Percentiles rank a stretch among this genome's conserved stretches.
These are phyloP conservation scores for Rubus parviflorus DNA, from an alignment of 306 rosid species.

Conservation along the genomic window DNA sequence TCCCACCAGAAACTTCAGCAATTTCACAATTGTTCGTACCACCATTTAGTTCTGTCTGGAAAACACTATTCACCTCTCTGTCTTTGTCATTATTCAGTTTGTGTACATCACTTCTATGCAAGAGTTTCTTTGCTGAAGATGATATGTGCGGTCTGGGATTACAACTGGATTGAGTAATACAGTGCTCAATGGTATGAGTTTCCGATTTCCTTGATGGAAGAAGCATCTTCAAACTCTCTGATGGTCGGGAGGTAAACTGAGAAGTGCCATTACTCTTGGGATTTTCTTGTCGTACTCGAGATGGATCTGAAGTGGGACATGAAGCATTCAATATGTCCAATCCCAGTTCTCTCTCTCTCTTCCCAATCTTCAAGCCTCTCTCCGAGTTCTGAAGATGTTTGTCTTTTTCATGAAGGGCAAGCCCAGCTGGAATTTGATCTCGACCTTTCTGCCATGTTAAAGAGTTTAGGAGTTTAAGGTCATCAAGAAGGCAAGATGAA, in stretches of 20 bases:
- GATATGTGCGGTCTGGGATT: slow-evolving; percentile 16
- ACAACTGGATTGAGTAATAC: slow-evolving; percentile 22
- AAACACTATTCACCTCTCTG: slow-evolving; percentile 24
- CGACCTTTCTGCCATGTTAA: slow-evolving; percentile 51
- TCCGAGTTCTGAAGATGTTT: slow-evolving; percentile 29
- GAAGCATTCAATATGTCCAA: slow-evolving; percentile 30
- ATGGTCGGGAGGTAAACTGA: slow-evolving; percentile 27
- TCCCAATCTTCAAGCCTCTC: slow-evolving; percentile 34
- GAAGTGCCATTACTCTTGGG: slow-evolving; percentile 15
- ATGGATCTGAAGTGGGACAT: slow-evolving; percentile 29
- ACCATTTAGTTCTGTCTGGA: slow-evolving; percentile 27
- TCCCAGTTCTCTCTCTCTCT: slow-evolving; percentile 36
- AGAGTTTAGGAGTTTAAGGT: slow-evolving; percentile 57
- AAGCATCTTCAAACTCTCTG: slow-evolving; percentile 28
- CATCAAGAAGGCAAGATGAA: slow-evolving; percentile 52
- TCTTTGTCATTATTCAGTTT: slow-evolving; percentile 18
- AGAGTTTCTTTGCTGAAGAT: slow-evolving; percentile 29
- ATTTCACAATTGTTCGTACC: slow-evolving; percentile 30
- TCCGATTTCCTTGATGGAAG: slow-evolving; percentile 25
- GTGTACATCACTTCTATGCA: slow-evolving; percentile 35
- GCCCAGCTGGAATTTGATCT: slow-evolving; percentile 33
- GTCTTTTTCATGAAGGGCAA: slow-evolving; percentile 24
- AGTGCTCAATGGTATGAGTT: slow-evolving; percentile 18
- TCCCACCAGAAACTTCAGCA: slow-evolving; percentile 35
- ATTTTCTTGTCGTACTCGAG: slow-evolving; percentile 26